phyloP scores from a whole-genome alignment of 768 basidiomycete species.

The Clavulina sp. region DNA sequence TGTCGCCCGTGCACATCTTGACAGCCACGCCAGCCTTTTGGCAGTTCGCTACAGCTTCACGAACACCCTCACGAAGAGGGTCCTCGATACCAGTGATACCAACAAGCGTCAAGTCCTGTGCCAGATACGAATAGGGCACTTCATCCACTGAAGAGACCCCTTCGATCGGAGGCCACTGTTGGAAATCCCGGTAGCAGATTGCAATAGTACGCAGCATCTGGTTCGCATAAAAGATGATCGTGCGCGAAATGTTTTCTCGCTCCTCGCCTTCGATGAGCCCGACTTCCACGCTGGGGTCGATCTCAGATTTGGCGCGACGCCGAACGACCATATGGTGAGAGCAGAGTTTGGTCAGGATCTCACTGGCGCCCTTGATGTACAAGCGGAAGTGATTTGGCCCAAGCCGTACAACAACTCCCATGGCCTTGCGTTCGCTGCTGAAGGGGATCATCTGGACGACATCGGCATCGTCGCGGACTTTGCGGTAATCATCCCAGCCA shows the following conservation, averaged over 20 bases:
- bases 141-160: constrained; percentile 31
- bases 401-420: constrained; percentile 72
- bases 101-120: constrained; percentile 62
- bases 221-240: constrained; percentile 96
- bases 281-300: constrained; percentile 29
- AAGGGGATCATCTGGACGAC: constrained; percentile 85
- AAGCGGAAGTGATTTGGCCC: constrained; percentile 41
- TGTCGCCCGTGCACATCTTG: constrained; percentile 99
- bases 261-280: constrained; percentile 45
- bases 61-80: constrained; percentile 79
- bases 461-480: constrained; percentile 35
- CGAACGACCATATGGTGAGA: constrained; percentile 52
- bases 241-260: constrained; percentile 69
- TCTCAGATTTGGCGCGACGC: constrained; percentile 17
- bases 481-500: constrained; percentile 54
- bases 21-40: constrained; percentile 76
- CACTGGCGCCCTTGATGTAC: constrained; percentile 85
- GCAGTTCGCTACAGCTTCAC: constrained; percentile 75
- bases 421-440: constrained; percentile 82
- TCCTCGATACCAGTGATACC: constrained; percentile 93
- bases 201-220: constrained; percentile 91
- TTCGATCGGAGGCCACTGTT: constrained; percentile 60
- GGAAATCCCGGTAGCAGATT: constrained; percentile 78
- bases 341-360: constrained; percentile 74
- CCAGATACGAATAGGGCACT: constrained; percentile 52